These are phyloP conservation scores for Asclepias syriaca DNA, from an alignment of 257 asterid genomes.

Conservation along the genomic window DNA sequence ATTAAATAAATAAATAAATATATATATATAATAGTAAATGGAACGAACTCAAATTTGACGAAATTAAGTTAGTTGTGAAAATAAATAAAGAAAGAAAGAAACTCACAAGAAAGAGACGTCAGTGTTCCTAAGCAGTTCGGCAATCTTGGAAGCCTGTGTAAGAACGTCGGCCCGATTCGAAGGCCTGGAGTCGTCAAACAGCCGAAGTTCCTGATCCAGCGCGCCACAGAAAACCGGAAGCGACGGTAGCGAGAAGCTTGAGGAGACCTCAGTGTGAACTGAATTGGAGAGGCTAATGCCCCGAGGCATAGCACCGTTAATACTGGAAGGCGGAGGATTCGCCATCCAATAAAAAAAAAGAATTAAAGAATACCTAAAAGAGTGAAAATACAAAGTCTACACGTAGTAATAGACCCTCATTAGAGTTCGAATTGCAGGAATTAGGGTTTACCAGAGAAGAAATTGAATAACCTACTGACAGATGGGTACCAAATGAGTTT, in stretches of 20 bases:
- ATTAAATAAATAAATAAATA: not conserved
- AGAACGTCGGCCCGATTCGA: constrained; percentile 46
- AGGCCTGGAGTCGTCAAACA: constrained; percentile 53
- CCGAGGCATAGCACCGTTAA: constrained; percentile 38
- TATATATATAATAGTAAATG: not conserved
- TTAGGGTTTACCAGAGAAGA: constrained; percentile 10
- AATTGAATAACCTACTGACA: constrained; percentile 15
- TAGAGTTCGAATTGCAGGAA: constrained; percentile 7
- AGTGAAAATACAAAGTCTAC: constrained; percentile 4
- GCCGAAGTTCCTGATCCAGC: constrained; percentile 64
- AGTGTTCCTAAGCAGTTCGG: constrained; percentile 71
- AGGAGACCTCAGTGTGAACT: constrained; percentile 79
- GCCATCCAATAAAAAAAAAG: constrained; percentile 40
- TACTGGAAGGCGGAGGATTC: constrained; percentile 25
- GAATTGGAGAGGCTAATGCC: constrained; percentile 83
- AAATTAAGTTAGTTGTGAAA: not conserved
- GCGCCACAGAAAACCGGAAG: constrained; percentile 94
- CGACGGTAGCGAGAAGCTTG: constrained; percentile 85
- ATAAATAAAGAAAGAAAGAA: not conserved
- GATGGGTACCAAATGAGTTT: not conserved
- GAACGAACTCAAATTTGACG: not conserved
- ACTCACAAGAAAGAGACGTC: constrained; percentile 93
- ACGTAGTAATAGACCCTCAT: constrained; percentile 5
- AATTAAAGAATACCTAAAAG: constrained; percentile 16
- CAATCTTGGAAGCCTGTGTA: constrained; percentile 49